phyloP scores from a whole-genome alignment of 2,329 filamentous ascomycete genomes.

The Myriosclerotinia curreyana region DNA sequence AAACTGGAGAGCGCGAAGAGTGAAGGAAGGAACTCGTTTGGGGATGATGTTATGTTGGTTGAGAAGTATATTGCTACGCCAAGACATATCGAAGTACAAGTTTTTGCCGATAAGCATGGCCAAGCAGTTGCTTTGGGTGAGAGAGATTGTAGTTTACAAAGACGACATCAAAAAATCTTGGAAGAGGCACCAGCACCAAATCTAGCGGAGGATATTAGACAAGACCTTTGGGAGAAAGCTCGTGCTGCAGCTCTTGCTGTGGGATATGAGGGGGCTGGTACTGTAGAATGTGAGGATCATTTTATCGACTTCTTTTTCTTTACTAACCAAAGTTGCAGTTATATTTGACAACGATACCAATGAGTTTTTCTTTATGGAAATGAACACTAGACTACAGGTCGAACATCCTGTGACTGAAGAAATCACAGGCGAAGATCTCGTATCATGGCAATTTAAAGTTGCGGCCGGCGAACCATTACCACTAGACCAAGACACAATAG shows the following conservation, averaged over 20 bases:
- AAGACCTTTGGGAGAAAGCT: constrained; percentile 65
- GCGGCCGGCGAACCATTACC: constrained; percentile 69
- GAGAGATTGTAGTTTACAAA: constrained; percentile 82
- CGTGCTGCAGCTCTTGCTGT: constrained; percentile 68
- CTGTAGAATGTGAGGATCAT: constrained; percentile 69
- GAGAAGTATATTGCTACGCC: constrained; percentile 78
- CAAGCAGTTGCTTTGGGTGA: constrained; percentile 82
- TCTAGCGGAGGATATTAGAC: constrained; percentile 54
- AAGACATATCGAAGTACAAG: constrained; percentile 84
- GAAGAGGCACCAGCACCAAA: constrained; percentile 83
- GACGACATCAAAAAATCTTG: constrained; percentile 85
- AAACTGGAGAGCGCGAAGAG: constrained; percentile 71
- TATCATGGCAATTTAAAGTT: constrained; percentile 92
- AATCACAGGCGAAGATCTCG: constrained; percentile 74
- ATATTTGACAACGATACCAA: constrained; percentile 80
- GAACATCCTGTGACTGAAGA: constrained; percentile 92
- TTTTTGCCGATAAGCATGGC: constrained; percentile 80
- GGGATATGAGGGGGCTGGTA: constrained; percentile 84
- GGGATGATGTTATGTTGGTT: constrained; percentile 79
- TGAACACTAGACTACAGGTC: constrained; percentile 88
- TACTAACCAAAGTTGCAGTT: constrained; percentile 50
- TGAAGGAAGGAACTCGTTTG: constrained; percentile 75
- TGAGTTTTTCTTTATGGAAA: constrained; percentile 79
- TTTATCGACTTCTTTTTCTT: too few species aligned
- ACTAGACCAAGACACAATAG: constrained; percentile 62